A percentile compares a stretch with the other conserved stretches of the same genome.
Conservation (phyloP, 2,329 filamentous ascomycete genomes). For the Samsoniella hepiali region DNA sequence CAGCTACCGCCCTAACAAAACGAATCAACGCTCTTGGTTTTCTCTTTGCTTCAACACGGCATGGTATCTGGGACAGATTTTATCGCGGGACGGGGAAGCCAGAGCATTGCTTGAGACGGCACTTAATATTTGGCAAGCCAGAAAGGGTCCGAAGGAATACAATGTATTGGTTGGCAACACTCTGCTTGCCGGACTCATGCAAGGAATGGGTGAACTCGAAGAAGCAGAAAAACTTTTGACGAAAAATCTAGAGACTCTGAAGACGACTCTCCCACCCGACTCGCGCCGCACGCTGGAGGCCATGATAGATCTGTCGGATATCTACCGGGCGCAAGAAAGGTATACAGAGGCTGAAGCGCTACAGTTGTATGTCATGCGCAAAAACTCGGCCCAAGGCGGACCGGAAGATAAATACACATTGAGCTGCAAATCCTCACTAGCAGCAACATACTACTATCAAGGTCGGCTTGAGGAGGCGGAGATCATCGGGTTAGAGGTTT, state of each 20-base stretch:
- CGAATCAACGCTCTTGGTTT: not conserved
- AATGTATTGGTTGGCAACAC: not conserved
- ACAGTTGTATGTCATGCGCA: not conserved
- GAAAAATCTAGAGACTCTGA: not conserved
- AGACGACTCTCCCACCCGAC: not conserved
- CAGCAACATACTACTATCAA: conserved; percentile 4
- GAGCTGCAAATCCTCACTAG: conserved; percentile 3
- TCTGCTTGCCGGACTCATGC: not conserved
- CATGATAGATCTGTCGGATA: not conserved
- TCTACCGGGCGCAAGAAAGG: not conserved
- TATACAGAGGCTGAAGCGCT: not conserved
- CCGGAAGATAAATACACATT: not conserved
- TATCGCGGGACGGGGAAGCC: not conserved
- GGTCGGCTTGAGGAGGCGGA: conserved; percentile 16
- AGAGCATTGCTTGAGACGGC: not conserved
- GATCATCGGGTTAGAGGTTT: conserved; percentile 11
- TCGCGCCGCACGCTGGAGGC: not conserved
- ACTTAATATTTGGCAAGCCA: not conserved
- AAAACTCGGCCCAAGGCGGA: not conserved
- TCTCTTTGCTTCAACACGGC: not conserved
- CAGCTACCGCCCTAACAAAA: not conserved
- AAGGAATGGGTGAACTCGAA: not conserved
- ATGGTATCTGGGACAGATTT: not conserved
- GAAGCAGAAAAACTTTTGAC: not conserved
- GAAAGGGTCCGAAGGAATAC: not conserved